These are phyloP conservation scores for Apiotrichum sp. DNA, from an alignment of 1,284 basidiomycete genomes.

Conservation along the genomic window DNA sequence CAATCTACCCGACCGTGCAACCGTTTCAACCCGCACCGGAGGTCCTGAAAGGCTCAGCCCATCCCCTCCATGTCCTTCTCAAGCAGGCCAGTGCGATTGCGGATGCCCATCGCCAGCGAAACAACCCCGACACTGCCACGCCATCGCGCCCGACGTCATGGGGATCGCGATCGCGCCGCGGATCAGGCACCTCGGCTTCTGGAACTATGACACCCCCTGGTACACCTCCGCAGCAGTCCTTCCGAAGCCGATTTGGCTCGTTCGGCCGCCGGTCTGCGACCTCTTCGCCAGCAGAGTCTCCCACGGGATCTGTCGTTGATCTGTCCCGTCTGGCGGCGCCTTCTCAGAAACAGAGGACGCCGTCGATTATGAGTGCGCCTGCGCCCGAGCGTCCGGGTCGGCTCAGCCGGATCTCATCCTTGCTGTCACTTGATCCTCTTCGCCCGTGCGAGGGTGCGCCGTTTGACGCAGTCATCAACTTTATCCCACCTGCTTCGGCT, in stretches of 20 bases:
- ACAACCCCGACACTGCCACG: background rate
- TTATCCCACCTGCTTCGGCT: slow-evolving; percentile 22
- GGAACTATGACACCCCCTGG: slow-evolving; percentile 3
- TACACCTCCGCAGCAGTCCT: background rate
- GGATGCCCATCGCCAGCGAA: slow-evolving; percentile 17
- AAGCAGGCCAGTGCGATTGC: slow-evolving; percentile 24
- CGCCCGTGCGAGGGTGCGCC: slow-evolving; percentile 10
- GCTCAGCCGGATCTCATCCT: slow-evolving; percentile 6
- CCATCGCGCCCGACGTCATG: background rate
- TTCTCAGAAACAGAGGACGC: background rate
- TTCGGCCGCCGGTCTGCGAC: background rate
- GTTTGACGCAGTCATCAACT: slow-evolving; percentile 39
- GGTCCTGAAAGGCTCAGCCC: slow-evolving; percentile 1
- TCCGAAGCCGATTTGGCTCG: background rate
- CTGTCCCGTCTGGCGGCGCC: slow-evolving; percentile 2
- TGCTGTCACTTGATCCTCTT: slow-evolving; percentile 2
- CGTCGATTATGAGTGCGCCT: background rate
- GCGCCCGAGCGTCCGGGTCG: slow-evolving; percentile 1
- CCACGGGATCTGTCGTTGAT: slow-evolving; percentile 4
- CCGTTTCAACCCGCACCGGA: slow-evolving; percentile 19
- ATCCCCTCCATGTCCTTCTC: slow-evolving; percentile 24
- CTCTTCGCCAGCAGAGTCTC: slow-evolving; percentile 5
- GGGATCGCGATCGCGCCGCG: slow-evolving; percentile 9
- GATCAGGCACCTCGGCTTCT: slow-evolving; percentile 4
- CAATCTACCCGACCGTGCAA: slow-evolving; percentile 33